phyloP scores from a whole-genome alignment of 2,329 filamentous ascomycete species.

The Magnaporthales sp. region DNA sequence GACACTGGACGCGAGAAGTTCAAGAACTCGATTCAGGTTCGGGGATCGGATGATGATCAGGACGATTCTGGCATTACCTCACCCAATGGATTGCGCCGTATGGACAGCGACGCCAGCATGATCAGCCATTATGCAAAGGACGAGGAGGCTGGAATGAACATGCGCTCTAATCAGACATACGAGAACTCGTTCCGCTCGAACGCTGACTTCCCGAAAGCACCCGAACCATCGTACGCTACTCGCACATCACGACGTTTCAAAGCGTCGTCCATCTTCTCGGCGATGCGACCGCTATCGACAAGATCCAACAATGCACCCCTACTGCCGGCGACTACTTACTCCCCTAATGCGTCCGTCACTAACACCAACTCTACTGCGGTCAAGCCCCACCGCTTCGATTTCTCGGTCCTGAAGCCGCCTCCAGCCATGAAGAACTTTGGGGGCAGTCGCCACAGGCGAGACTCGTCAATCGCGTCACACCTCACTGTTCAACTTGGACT shows the following conservation, averaged over 20 bases:
- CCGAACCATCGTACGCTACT: conserved; percentile 9
- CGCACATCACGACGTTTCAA: conserved; percentile 9
- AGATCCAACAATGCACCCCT: conserved; percentile 24
- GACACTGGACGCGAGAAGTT: conserved; percentile 28
- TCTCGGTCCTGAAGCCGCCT: conserved; percentile 31
- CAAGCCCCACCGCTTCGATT: conserved; percentile 10
- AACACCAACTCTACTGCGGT: not conserved
- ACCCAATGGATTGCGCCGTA: conserved; percentile 20
- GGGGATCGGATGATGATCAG: conserved; percentile 26
- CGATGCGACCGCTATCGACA: conserved; percentile 6
- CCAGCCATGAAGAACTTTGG: conserved; percentile 31
- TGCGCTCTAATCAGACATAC: conserved; percentile 10
- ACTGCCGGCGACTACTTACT: conserved; percentile 40
- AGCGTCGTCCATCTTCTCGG: conserved; percentile 7
- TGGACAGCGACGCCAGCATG: conserved; percentile 25
- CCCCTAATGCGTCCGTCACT: conserved; percentile 13
- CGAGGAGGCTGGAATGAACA: conserved; percentile 19
- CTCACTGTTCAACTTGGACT: conserved; percentile 66
- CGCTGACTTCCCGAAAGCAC: conserved; percentile 5
- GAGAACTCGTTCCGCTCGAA: conserved; percentile 3
- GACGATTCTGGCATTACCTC: conserved; percentile 24
- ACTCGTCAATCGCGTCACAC: conserved; percentile 55
- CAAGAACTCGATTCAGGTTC: conserved; percentile 32
- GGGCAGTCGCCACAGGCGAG: conserved; percentile 38
- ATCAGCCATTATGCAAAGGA: conserved; percentile 19